Base-by-base conservation (phyloP, 2,329 filamentous ascomycete species). In the Claviceps purpurea region DNA sequence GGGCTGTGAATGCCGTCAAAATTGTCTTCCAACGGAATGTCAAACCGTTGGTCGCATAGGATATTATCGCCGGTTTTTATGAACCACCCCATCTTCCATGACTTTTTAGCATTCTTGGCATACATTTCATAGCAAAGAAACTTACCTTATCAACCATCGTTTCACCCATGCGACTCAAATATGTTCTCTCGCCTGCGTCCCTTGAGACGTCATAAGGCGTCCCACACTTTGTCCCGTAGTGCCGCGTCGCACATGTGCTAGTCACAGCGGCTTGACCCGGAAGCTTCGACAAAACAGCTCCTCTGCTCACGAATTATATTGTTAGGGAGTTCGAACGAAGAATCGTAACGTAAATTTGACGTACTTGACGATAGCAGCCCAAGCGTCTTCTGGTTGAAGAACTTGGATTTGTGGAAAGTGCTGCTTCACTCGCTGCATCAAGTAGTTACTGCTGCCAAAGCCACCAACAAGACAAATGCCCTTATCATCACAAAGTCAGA, bases 301-400 rank as follows among this genome's bases (percentile, higher is more conserved):
- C 49, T 30, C 52, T 50, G 2, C 20, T 18, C 18, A 11, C 16
- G 8, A 30, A 10, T 30, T 30, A 10, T 30, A 26, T 8, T 14
- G 18, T 39, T n/a, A 38, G 39, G 2, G 37, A 34, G 1, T 3
- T 18, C 14, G 13, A 34, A 30, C n/a, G 8, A 34, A 42, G 3
- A 5, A 20, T 2, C 14, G 6, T 6, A 20, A 8, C 3, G 1
- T 14, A 10, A 13, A n/a, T 6, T 13, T 49, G 22, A 26, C 14
- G 22, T 37, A 54, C 52, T 51, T 51, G 6, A 54, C 52, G 16
- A 54, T 41, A 11, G 52, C 52, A 37, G 49, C 52, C 52, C 52
- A 54, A 8, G 52, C 52, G 26, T 51, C 52, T 2, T 49, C 7
- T 1, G 49, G 52, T 18, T 51, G 49, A 2, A 54, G 26, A 10